Evolutionary conservation across 2,329 filamentous ascomycete species (phyloP), one percentile per base, ranked within the genome.

Genomic region (Ilyonectria robusta): DNA sequence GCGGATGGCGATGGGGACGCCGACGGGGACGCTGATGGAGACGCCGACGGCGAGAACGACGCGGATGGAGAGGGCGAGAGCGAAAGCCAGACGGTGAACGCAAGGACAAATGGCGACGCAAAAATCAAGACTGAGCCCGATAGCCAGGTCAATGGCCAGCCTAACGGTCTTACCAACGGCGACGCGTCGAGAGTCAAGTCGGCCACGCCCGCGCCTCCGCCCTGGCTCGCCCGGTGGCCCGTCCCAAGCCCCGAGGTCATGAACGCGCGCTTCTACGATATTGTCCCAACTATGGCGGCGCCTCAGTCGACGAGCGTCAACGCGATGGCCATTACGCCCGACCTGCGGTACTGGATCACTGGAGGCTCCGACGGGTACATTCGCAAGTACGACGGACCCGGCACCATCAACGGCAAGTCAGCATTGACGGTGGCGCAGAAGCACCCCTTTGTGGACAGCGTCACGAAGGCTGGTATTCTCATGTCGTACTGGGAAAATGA

Each of bases 401-500:
- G 94, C 40, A 98, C 96, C 6, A 95, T 97, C 72, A 99, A 99
- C 78, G 94, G 94, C 70, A 98, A 97, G 82, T 89, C 96, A 37
- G 91, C 95, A 67, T 84, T 99, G 75, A 99, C 96, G 0, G 96
- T 99, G 6, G 96, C 96, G 35, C 96, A 99, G 83, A 88, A 93
- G 55, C 96, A 99, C 78, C 96, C 96, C 0, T 99, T 98, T 76
- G 96, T 99, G 46, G 96, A 99, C 79, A 97, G 94, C 75, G 96
- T 99, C 48, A 94, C 94, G 62, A 99, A 99, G 81, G 95, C 95
- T 2, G 96, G 95, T 1, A 93, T 97, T 6, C 83, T 98, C 56
- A 91, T 98, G 88, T 97, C 93, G 58, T 99, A 99, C 80, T 99
- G 96, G 96, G 96, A 98, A 80, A 99, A 98, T 76, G 95, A 98